Evolutionary conservation across 768 basidiomycete species (phyloP), one percentile per base, ranked within the genome.

Genomic region (Amanita molliuscula): DNA sequence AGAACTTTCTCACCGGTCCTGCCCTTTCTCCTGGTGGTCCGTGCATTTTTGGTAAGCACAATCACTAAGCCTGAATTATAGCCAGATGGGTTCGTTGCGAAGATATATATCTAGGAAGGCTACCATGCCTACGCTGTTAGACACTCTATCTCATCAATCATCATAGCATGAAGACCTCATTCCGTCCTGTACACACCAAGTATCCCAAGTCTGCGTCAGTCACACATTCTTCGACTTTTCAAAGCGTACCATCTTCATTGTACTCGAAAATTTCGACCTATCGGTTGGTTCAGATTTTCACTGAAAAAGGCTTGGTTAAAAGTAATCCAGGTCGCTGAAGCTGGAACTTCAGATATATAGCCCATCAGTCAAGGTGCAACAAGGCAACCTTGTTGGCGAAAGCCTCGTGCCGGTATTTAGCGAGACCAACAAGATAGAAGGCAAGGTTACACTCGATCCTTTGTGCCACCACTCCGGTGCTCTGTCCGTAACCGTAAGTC

Each of bases 271-370:
- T 72, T 29, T 77, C 76, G 8, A 68, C 65, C 33, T 77, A 76
- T 56, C 74, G 75, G 78, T 77, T 50, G 56, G 71, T 58, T 16
- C 6, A 2, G 16, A 48, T 20, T 28, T 18, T 29, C 20, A 40
- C 41, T 16, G 33, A 18, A 33, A 31, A 23, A 7, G 29, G 35
- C 16, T 28, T 2, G 6, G 45, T n/a, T 34, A 23, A 33, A 10
- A 33, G 40, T 13, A 38, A 6, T 31, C 50, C 41, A 55, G 20
- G 20, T 77, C 78, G 20, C 59, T 71, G 20, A 74, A 77, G 56
- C 64, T 84, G 57, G 77, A 82, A 54, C 68, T 86, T 47, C 76
- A 77, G 50, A 64, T 87, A 23, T 73, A 77, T 50, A 84, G 82
- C 49, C 73, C 79, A 4, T 79, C 75, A n/a, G 63, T 82, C 9